Base-by-base conservation (phyloP, 257 asterid species). In the Capsicum chinense region DNA sequence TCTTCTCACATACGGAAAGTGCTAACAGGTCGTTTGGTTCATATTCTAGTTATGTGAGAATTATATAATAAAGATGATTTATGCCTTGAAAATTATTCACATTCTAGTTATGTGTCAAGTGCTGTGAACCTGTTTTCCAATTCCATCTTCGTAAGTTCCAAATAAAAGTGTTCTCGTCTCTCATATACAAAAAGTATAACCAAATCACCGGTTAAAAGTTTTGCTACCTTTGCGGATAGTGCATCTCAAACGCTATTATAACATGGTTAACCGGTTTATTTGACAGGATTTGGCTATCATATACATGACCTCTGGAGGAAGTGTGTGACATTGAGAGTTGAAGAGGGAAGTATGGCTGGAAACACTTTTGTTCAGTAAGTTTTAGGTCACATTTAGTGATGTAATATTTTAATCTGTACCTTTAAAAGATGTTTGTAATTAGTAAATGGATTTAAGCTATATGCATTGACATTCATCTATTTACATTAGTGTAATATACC, bases 231-330 rank as follows among this genome's bases (percentile, higher is more conserved):
- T 62, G 68, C 68, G 19, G 35, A 60, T 71, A 17, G 79, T 44
- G 13, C 56, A 44, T 5, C 26, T 47, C 58, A 71, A 6, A 6
- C n/a, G 59, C 59, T 48, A 48, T 12, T 73, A 48, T 73, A 48
- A 73, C 42, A 50, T 74, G 13, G 62, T 52, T 74, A n/a, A 47
- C n/a, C 6, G 9, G 4, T 7, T 50, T 47, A 39, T 48, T 19
- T 50, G 44, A 74, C 60, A 19, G 63, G 81, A 13, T 48, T 73
- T 19, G 4, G 44, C 19, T 8, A 48, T 19, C 42, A 21, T 11
- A 19, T 73, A 73, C n/a, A 19, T 19, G 19, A 73, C 7, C 59
- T 48, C 42, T 73, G 60, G 59, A 73, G 57, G 59, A 73, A 73
- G 42, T 73, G 60, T 73, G 6, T 73, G 78, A 16, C 78, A 21